A percentile compares a stretch with the other conserved stretches of the same genome.
phyloP scores from a whole-genome alignment of 2,329 filamentous ascomycete genomes.

The Nemania sp. region DNA sequence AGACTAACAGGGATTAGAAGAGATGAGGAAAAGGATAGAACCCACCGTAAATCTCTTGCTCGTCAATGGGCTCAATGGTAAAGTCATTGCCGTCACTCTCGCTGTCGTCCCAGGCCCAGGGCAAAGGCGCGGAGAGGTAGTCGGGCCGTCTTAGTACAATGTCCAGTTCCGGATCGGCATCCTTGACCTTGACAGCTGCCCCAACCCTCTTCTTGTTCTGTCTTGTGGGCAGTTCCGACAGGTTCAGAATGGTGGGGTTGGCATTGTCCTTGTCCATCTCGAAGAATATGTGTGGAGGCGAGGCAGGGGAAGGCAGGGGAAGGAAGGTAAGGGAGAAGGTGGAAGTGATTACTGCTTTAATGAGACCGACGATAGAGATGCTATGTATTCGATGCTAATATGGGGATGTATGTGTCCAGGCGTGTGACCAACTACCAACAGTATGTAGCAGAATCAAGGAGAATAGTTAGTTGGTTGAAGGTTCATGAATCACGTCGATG shows the following conservation, averaged over 20 bases:
- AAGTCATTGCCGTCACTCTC: conserved; percentile 68
- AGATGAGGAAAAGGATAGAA: conserved; percentile 4
- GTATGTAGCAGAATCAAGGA: background rate
- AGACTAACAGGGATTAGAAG: background rate
- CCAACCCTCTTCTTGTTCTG: conserved; percentile 64
- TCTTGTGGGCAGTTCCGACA: conserved; percentile 88
- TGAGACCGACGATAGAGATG: background rate
- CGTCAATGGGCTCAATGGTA: conserved; percentile 85
- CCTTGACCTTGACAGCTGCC: conserved; percentile 59
- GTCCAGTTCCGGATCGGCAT: conserved; percentile 62
- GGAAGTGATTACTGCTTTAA: background rate
- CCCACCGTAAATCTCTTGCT: conserved; percentile 95
- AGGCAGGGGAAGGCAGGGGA: background rate
- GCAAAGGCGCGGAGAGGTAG: conserved; percentile 57
- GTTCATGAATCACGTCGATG: background rate
- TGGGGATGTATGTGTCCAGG: background rate
- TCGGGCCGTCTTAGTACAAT: conserved; percentile 60
- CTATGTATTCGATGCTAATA: background rate
- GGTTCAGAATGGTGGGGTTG: conserved; percentile 92
- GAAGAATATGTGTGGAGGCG: background rate
- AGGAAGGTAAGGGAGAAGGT: background rate
- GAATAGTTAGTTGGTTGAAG: background rate
- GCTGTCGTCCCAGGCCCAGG: conserved; percentile 53
- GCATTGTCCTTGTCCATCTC: conserved; percentile 74
- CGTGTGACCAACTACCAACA: background rate